These are phyloP conservation scores for Dysphania ambrosioides DNA, from an alignment of 148 eudicot species.

Conservation along the genomic window DNA sequence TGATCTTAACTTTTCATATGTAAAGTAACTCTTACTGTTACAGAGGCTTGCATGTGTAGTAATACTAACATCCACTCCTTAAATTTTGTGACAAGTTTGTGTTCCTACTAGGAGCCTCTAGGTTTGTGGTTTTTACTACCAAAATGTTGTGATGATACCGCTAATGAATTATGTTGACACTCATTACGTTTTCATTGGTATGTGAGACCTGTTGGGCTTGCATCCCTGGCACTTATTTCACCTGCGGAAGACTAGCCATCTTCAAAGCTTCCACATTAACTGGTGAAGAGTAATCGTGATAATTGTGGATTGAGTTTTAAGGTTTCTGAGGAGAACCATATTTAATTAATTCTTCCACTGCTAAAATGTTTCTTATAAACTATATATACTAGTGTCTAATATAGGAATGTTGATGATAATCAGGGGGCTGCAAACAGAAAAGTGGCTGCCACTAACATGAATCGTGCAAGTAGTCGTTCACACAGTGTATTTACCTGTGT, in stretches of 20 bases:
- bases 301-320: too few species aligned
- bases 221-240: too few species aligned
- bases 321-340: not conserved
- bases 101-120: not conserved
- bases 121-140: too few species aligned
- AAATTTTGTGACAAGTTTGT: not conserved
- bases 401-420: constrained; percentile 7
- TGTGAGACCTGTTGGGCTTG: too few species aligned
- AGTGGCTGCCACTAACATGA: constrained; percentile 99
- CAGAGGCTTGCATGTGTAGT: not conserved
- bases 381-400: constrained; percentile 10
- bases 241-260: not conserved
- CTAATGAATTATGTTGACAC: not conserved
- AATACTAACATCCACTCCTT: not conserved
- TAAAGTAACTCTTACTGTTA: not conserved
- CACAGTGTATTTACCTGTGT: constrained; percentile 95
- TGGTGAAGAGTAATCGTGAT: not conserved
- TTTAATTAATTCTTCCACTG: not conserved
- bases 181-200: too few species aligned
- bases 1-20: not conserved
- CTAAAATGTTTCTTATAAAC: not conserved
- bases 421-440: constrained; percentile 97
- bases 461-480: constrained; percentile 97
- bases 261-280: not conserved
- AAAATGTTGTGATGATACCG: not conserved